Evolutionary conservation across 2,329 filamentous ascomycete species (phyloP).

Genomic region (Tothia fuscella): DNA sequence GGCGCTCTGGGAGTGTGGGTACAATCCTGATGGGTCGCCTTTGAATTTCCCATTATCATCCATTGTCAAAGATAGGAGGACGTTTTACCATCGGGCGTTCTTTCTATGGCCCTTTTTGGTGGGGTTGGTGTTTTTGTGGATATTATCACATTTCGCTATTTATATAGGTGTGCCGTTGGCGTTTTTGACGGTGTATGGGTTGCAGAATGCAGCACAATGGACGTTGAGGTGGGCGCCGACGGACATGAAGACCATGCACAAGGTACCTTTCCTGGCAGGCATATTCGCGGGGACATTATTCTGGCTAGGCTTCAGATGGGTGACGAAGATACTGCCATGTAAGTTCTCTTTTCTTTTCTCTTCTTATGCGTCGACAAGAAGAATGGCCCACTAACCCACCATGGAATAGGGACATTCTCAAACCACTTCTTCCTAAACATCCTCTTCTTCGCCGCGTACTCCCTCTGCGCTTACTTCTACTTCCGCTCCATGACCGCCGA

Average conservation of each 20-base stretch:
- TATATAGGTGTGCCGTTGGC: slow-evolving; percentile 66
- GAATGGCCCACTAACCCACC: slow-evolving; percentile 10
- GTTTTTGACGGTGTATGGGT: slow-evolving; percentile 50
- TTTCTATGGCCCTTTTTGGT: slow-evolving; percentile 81
- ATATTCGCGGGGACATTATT: slow-evolving; percentile 85
- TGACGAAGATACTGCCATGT: slow-evolving; percentile 63
- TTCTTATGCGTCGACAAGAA: neutral
- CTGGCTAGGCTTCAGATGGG: slow-evolving; percentile 64
- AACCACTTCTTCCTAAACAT: slow-evolving; percentile 65
- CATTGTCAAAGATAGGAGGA: slow-evolving; percentile 63
- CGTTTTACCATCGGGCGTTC: slow-evolving; percentile 72
- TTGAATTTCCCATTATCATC: slow-evolving; percentile 62
- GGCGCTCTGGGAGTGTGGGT: slow-evolving; percentile 74
- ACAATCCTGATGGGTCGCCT: slow-evolving; percentile 63
- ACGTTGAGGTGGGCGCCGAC: slow-evolving; percentile 70
- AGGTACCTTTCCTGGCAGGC: slow-evolving; percentile 88
- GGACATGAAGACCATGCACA: slow-evolving; percentile 82
- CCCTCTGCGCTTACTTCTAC: slow-evolving; percentile 75
- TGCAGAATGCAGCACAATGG: slow-evolving; percentile 69
- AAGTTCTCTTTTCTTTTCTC: slow-evolving; percentile 20
- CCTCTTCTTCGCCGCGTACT: slow-evolving; percentile 53
- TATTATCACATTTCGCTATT: slow-evolving; percentile 62
- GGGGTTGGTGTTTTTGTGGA: slow-evolving; percentile 56
- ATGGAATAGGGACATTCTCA: slow-evolving; percentile 45
- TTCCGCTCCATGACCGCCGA: slow-evolving; percentile 73